Conservation (phyloP, 1,284 basidiomycete genomes). For the Filobasidium uniguttulatum region DNA sequence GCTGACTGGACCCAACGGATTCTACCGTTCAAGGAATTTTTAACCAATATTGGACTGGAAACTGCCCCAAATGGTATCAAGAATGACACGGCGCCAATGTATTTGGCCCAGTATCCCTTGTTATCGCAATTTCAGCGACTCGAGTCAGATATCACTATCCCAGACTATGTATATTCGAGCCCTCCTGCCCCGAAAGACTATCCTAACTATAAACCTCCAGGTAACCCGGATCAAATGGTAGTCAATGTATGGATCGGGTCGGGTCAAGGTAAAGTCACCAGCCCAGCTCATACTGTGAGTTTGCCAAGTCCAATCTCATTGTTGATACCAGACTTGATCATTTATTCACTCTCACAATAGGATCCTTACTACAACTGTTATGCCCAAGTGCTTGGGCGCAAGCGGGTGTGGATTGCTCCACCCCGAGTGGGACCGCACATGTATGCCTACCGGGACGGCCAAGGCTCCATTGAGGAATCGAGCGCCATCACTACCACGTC, state of each 20-base stretch:
- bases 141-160: conserved; percentile 56
- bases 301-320: background rate
- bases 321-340: conserved; percentile 8
- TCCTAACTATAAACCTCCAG: conserved; percentile 50
- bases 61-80: conserved; percentile 62
- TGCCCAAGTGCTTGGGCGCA: conserved; percentile 74
- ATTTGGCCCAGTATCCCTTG: conserved; percentile 83
- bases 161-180: conserved; percentile 73
- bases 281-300: conserved; percentile 82
- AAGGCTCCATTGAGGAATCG: background rate
- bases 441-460: conserved; percentile 37
- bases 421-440: conserved; percentile 46
- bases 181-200: conserved; percentile 42
- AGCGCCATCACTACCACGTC: no score
- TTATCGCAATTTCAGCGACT: conserved; percentile 71
- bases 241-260: conserved; percentile 68
- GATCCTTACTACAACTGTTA: conserved; percentile 91
- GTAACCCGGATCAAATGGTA: conserved; percentile 53
- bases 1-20: conserved; percentile 71
- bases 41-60: conserved; percentile 44
- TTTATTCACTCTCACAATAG: conserved; percentile 36
- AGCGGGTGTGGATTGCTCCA: conserved; percentile 86
- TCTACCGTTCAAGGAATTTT: conserved; percentile 63
- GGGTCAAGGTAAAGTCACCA: conserved; percentile 25
- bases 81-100: conserved; percentile 39